These are phyloP conservation scores for Rubia tinctorum DNA, from an alignment of 305 asterid genomes.

Conservation along the genomic window DNA sequence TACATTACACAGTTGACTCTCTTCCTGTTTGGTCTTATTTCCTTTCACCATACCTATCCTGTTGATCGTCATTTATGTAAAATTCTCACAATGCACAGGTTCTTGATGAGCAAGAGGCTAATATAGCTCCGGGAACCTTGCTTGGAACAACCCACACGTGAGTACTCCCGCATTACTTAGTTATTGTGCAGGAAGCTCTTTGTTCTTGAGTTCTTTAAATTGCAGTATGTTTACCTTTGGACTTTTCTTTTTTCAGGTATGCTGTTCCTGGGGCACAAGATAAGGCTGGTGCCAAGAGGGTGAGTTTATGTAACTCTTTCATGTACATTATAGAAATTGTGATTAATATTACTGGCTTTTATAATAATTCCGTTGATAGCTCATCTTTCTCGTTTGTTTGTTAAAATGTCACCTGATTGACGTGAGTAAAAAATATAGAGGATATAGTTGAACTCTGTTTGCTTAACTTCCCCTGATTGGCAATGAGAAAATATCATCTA, in stretches of 20 bases:
- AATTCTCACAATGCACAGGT: conserved; percentile 44
- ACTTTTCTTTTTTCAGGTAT: conserved; percentile 48
- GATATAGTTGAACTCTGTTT: background rate
- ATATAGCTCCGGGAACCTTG: conserved; percentile 76
- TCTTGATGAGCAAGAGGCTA: conserved; percentile 92
- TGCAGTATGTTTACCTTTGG: conserved; percentile 4
- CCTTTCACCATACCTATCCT: background rate
- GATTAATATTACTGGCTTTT: background rate
- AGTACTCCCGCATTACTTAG: conserved; percentile 20
- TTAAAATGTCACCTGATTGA: background rate
- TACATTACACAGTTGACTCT: conserved; percentile 18
- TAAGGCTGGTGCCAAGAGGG: conserved; percentile 90
- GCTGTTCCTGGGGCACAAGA: conserved; percentile 91
- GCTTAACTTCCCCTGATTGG: background rate
- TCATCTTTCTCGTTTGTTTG: background rate
- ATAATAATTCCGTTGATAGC: background rate
- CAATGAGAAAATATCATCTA: background rate
- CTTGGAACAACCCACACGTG: conserved; percentile 89
- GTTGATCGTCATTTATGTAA: background rate
- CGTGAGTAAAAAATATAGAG: too few species aligned
- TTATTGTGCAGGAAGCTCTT: background rate
- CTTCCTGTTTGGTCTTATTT: background rate
- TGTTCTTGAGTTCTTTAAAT: background rate
- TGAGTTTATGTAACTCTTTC: conserved; percentile 23
- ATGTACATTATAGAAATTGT: background rate